Evolutionary conservation across 352 stramenopile species (phyloP), one percentile per base, ranked within the genome.

Genomic region (Aphanomyces stellatus): DNA sequence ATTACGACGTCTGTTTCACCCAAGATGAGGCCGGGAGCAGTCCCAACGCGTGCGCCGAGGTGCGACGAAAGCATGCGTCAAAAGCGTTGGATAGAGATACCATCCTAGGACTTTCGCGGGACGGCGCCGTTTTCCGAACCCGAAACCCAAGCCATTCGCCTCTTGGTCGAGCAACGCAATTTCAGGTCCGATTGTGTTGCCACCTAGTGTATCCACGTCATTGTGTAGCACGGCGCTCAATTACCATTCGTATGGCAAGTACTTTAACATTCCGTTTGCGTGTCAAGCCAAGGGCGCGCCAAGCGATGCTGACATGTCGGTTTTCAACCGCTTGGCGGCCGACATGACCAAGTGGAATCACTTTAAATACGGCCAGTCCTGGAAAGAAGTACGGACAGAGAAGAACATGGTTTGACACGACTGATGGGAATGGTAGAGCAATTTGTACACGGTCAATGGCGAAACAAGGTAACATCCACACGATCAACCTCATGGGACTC

Each of bases 361-460:
- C 33, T 94, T 93, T 55, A 43, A 64, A 28, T 90, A 89, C 31
- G 86, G 86, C 0, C 84, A 91, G 68, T 78, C 86, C 4, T 94
- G 86, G 86, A 87, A 57, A 49, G 40, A 56, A 41, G 37, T 51
- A 53, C 25, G 42, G 6, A 51, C 19, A 13, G 42, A 51, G 42
- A 27, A 51, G n/a, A n/a, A n/a, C n/a, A n/a, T n/a, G 8, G 37
- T 43, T 17, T 43, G 37, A 17, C 8, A 17, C 8, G 37, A 17
- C 8, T 8, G 37, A 17, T 8, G 17, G 8, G 8, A 8, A 17
- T 43, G 8, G 43, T 76, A 92, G 17, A 88, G 80, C 73, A 88
- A 93, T 25, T 59, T 94, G 69, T 94, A 94, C 71, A 88, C 82
- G 4, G 86, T 94, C 25, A 94, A 94, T 43, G 86, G 86, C 19